Evolutionary conservation across 2,329 filamentous ascomycete genomes (phyloP), one percentile per base, ranked within the genome.

Genomic region (Ascochyta viciae-villosae): DNA sequence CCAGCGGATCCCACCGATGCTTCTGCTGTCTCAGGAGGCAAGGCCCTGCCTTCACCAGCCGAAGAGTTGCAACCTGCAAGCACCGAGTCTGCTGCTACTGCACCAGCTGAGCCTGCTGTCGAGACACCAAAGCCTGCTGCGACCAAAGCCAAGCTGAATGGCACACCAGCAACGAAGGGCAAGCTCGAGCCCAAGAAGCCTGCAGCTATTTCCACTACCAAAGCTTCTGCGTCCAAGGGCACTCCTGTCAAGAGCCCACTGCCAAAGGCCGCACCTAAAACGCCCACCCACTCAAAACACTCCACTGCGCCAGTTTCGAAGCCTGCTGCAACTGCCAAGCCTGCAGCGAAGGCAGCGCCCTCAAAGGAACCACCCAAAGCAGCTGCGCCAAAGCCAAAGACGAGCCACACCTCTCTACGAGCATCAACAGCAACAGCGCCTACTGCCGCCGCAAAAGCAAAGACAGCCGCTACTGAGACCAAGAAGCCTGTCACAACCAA

Each of bases 11-110:
- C 74, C 4, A 75, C 75, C 37, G 61, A 65, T 9, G 64, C 60
- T 38, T 48, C 61, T 43, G 74, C 76, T 34, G 72, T 78, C 13
- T 74, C 77, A 42, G 76, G 71, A 31, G 75, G 74, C n/a, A 61
- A 74, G 35, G 76, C 71, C 22, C 65, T 76, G 19, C 64, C 75
- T 31, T 63, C 73, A 8, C 67, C 72, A 3, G 63, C 70, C 5
- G 75, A 77, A 43, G 49, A 50, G 15, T 37, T 63, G 33, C 15
- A 60, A 45, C 41, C 39, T 29, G 33, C 34, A 26, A 54, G 39
- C 34, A 54, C 55, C n/a, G 50, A 60, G 40, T 16, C 50, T 22
- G 47, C 55, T 37, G 26, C 48, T 35, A 41, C 52, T 47, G 43
- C 54, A 7, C 15, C 42, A 23, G 33, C 16, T 13, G 47, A 58